Evolutionary conservation across 176 grass and related monocot species (phyloP), one percentile per base, ranked within the genome.

Genomic region (Zoysia pacifica): DNA sequence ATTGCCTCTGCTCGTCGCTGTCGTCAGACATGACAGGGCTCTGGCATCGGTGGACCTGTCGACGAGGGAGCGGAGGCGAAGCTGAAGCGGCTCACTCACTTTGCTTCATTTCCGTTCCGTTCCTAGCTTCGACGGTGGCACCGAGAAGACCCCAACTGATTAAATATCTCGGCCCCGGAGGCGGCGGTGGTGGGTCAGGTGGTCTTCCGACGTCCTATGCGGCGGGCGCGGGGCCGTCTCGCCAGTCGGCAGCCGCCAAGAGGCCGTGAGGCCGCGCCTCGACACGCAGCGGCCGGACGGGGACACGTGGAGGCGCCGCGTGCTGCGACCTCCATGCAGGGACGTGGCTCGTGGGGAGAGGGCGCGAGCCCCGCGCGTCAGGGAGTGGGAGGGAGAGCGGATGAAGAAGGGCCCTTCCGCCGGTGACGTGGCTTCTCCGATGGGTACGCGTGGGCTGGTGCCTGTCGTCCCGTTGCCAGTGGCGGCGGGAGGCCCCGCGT

Each of bases 311-410:
- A 78, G 55, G 2, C 15, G 16, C 50, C 37, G 15, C 67, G 79
- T 15, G 83, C 72, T 43, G 70, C 20, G 20, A 78, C 79, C 74
- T 66, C 66, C 87, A 89, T 93, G 90, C 87, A 92, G 48, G 7
- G 20, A 2, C 44, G 45, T 7, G 28, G 28, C 28, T 8, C 5
- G 54, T 0, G 54, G 18, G 54, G 7, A 35, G n/a, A 11, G n/a
- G 66, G 78, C 68, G 48, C 71, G 82, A 50, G 39, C 1, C 18
- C 85, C 69, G 0, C 3, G 2, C 0, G 80, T 58, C 80, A 83
- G 83, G 1, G 73, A 16, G 79, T 0, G 28, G 28, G 28, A 28
- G 28, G 28, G 28, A 28, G 28, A 28, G 28, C 28, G 28, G 28
- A 28, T 28, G 7, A 14, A 13, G 11, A 2, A 13, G 4, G 44